These are phyloP conservation scores for Leishmania braziliensis DNA, from an alignment of 208 protist genomes.

Conservation along the genomic window DNA sequence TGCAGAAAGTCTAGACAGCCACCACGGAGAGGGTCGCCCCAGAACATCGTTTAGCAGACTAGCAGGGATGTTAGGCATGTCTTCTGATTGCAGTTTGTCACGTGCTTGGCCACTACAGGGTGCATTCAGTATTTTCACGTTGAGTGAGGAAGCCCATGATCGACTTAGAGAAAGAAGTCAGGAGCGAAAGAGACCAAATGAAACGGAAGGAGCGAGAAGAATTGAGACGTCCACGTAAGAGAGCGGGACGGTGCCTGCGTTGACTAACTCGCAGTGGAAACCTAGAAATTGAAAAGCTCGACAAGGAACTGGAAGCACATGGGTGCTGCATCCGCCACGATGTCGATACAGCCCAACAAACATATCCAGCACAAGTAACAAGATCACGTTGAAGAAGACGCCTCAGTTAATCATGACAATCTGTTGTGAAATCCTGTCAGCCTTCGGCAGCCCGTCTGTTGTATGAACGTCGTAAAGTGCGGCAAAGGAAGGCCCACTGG, in stretches of 20 bases:
- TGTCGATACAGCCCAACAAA: neutral
- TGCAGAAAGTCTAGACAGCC: neutral
- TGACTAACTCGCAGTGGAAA: neutral
- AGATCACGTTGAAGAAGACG: neutral
- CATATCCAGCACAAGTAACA: neutral
- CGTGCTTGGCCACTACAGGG: no score
- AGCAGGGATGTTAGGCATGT: neutral
- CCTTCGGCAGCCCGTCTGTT: neutral
- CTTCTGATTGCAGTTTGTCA: no score
- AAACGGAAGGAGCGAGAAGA: neutral
- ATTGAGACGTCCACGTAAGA: neutral
- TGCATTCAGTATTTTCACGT: neutral
- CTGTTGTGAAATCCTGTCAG: neutral
- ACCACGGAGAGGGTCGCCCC: constrained; percentile 3
- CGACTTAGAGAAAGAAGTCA: neutral
- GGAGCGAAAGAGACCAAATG: neutral
- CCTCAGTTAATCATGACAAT: neutral
- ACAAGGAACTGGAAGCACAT: no score
- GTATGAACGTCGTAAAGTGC: neutral
- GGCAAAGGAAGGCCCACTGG: neutral
- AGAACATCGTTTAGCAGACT: neutral
- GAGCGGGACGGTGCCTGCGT: neutral
- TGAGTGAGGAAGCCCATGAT: neutral
- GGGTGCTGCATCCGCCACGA: neutral
- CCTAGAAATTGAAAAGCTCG: neutral